phyloP scores from a whole-genome alignment of 108 stramenopile species.

The Heterococcus sp. region DNA sequence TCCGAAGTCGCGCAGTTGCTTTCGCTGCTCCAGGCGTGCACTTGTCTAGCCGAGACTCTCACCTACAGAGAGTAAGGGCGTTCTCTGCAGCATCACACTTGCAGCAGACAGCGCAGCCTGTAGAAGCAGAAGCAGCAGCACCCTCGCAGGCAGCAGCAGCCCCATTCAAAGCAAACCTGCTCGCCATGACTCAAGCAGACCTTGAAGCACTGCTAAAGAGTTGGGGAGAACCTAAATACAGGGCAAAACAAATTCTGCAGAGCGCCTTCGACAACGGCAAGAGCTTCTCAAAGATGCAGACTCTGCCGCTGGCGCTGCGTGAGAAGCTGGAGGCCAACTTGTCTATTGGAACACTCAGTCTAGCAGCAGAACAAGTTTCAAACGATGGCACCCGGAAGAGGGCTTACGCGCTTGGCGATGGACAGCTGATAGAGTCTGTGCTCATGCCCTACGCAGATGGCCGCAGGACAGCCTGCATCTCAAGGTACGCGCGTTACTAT shows the following conservation, averaged over 20 bases:
- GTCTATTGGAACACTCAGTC: constrained; percentile 53
- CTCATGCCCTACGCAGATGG: constrained; percentile 95
- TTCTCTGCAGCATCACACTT: too few relatives aligned
- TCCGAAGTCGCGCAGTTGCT: too few relatives aligned
- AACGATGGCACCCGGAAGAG: constrained; percentile 90
- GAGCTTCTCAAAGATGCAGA: constrained; percentile 73
- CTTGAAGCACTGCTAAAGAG: not conserved
- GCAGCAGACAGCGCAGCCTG: too few relatives aligned
- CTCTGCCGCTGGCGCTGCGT: constrained; percentile 73
- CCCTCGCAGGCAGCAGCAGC: not conserved
- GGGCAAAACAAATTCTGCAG: constrained; percentile 65
- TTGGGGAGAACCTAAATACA: not conserved
- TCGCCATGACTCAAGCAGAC: not conserved
- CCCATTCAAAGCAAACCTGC: not conserved
- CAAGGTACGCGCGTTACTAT: too few relatives aligned
- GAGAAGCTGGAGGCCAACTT: constrained; percentile 39
- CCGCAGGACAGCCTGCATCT: constrained; percentile 89
- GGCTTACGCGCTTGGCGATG: constrained; percentile 79
- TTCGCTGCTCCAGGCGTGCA: too few relatives aligned
- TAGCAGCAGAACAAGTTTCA: constrained; percentile 65
- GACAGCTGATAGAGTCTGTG: constrained; percentile 89
- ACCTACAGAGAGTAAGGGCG: too few relatives aligned
- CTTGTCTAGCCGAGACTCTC: too few relatives aligned
- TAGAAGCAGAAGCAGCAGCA: too few relatives aligned
- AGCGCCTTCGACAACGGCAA: constrained; percentile 75